phyloP scores from a whole-genome alignment of 1,284 basidiomycete genomes.

The Tilletia walkeri region DNA sequence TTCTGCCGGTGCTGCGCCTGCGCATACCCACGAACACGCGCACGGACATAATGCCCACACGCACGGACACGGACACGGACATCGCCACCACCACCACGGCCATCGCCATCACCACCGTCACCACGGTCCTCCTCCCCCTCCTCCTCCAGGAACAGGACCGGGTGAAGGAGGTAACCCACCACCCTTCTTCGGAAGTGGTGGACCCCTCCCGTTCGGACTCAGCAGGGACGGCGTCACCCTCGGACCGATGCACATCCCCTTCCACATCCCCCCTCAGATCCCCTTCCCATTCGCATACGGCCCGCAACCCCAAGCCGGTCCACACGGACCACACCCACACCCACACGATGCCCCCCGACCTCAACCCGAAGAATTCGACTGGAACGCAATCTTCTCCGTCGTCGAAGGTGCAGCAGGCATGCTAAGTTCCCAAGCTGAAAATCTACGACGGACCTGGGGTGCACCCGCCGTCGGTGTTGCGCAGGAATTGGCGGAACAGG shows the following conservation, averaged over 20 bases:
- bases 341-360: no score
- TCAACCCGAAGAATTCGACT: no score
- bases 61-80: background rate
- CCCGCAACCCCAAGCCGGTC: no score
- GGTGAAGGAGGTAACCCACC: background rate
- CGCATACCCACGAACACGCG: no score
- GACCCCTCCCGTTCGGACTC: background rate
- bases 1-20: background rate
- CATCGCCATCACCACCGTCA: constrained; percentile 4
- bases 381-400: no score
- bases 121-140: background rate
- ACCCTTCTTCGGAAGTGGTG: background rate
- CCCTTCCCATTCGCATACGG: no score
- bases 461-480: no score
- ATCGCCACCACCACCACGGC: background rate
- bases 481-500: no score
- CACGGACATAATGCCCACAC: background rate
- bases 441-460: no score
- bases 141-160: background rate
- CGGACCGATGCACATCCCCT: constrained; percentile 5
- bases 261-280: background rate
- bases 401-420: no score
- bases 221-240: background rate
- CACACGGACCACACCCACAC: no score
- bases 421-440: no score